Evolutionary conservation across 1,284 basidiomycete genomes (phyloP), one percentile per base, ranked within the genome.

Genomic region (Acaromyces ingoldii): DNA sequence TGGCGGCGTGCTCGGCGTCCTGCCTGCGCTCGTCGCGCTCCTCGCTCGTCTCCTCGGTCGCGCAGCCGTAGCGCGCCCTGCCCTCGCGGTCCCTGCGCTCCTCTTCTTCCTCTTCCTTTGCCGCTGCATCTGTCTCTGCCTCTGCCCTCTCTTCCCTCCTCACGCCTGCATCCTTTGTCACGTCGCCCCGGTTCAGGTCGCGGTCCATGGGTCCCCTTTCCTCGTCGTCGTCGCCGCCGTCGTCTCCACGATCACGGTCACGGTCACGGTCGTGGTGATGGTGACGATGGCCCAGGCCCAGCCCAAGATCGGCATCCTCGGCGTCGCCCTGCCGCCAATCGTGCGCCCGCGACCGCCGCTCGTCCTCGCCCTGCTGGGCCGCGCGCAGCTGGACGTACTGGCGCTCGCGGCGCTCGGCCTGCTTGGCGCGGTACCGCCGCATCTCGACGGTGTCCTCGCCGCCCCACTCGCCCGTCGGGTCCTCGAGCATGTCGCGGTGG

Each of bases 361-460:
- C 13, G 63, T 45, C 66, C 40, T 65, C 60, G 21, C 60, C 62
- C n/a, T 65, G 58, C 24, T 65, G 55, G 33, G 57, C 65, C 43
- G 61, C 56, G 28, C 49, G 30, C 2, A 55, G 54, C 15, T 52
- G 49, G 15, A 50, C 13, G n/a, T 26, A n/a, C 36, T 49, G 17
- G 6, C 26, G 34, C 6, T 50, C 53, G 4, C 45, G 24, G 22
- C 30, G 51, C 10, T 50, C 54, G 13, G 59, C 60, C 19, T 46
- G 46, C 21, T 50, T 51, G 25, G 53, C 60, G 17, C 58, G 55
- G 49, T 67, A 70, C 15, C 62, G 57, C 15, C 55, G 51, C 57
- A 63, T 60, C 50, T 74, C 72, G 28, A 52, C 43, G 30, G 68
- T 71, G 19, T 70, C 44, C 26, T 74, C 71, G n/a, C 72, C 71